Percentiles rank a stretch among this genome's conserved stretches.
These are phyloP conservation scores for Parastagonospora avenae DNA, from an alignment of 2,329 filamentous ascomycete genomes.

Conservation along the genomic window DNA sequence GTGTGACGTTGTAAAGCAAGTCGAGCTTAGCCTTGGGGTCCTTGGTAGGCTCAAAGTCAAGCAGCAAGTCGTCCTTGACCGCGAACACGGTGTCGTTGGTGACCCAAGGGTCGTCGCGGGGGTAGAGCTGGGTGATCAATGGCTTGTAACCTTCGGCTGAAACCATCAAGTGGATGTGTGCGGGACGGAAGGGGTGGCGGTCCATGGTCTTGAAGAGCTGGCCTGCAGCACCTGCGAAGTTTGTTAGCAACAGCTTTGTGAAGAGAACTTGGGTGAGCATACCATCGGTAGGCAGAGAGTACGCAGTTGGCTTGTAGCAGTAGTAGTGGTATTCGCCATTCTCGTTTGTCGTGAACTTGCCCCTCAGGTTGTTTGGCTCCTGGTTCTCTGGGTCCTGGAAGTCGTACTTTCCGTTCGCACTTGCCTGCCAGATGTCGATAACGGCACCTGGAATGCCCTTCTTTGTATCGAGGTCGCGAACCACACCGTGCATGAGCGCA, in stretches of 20 bases:
- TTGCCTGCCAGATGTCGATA: slow-evolving; percentile 80
- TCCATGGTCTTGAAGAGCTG: slow-evolving; percentile 60
- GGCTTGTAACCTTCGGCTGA: slow-evolving; percentile 62
- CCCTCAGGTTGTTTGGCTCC: slow-evolving; percentile 73
- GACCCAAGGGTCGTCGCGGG: slow-evolving; percentile 63
- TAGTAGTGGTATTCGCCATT: slow-evolving; percentile 75
- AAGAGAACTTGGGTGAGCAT: slow-evolving; percentile 5
- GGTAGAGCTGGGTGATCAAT: slow-evolving; percentile 64
- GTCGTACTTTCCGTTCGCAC: slow-evolving; percentile 76
- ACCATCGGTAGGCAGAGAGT: slow-evolving; percentile 71
- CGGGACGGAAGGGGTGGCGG: slow-evolving; percentile 65
- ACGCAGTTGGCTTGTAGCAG: slow-evolving; percentile 75
- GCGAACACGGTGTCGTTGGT: slow-evolving; percentile 65
- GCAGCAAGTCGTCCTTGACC: slow-evolving; percentile 65
- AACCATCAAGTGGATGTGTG: slow-evolving; percentile 64
- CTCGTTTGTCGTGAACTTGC: slow-evolving; percentile 74
- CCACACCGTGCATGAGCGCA: slow-evolving; percentile 71
- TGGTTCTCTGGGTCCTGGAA: slow-evolving; percentile 76
- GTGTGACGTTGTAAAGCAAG: slow-evolving; percentile 65
- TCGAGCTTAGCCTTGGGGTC: slow-evolving; percentile 62
- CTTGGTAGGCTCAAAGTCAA: slow-evolving; percentile 61
- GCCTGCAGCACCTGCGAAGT: slow-evolving; percentile 53
- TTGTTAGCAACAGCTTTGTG: slow-evolving; percentile 3
- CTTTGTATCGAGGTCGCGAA: slow-evolving; percentile 68
- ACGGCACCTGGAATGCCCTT: slow-evolving; percentile 70